Evolutionary conservation across 768 basidiomycete genomes (phyloP).

Genomic region (Macrolepiota albuminosa): DNA sequence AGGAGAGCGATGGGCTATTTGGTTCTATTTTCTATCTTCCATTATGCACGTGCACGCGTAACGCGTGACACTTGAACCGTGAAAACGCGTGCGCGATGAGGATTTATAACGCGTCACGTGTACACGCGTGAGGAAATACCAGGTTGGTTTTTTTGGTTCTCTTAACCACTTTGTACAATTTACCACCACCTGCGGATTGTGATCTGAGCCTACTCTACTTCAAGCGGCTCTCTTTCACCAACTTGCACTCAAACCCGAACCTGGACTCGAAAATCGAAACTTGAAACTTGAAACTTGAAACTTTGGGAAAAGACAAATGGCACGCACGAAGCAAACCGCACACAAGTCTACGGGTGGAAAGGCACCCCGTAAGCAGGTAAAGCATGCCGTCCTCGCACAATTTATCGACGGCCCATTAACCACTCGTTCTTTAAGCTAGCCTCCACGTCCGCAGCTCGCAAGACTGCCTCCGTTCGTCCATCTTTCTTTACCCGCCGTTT

Average conservation of each 20-base stretch:
- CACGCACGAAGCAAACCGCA: constrained; percentile 17
- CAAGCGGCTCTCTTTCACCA: neutral
- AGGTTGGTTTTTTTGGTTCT: neutral
- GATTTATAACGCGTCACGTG: constrained; percentile 11
- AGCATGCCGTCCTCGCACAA: too few relatives aligned
- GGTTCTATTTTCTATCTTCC: neutral
- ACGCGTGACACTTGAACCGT: neutral
- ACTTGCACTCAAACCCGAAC: neutral
- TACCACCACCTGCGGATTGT: too few relatives aligned
- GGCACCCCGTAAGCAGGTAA: constrained; percentile 17
- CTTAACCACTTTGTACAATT: too few relatives aligned
- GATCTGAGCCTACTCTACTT: neutral
- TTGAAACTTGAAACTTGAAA: too few relatives aligned
- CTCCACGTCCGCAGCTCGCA: constrained; percentile 14
- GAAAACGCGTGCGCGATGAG: neutral
- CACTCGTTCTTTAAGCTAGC: too few relatives aligned
- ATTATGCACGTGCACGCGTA: neutral
- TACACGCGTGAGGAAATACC: constrained; percentile 2
- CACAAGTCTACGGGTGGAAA: constrained; percentile 18
- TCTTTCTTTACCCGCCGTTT: neutral
- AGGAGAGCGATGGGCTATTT: too few relatives aligned
- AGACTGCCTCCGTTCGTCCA: constrained; percentile 10
- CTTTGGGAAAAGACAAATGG: constrained; percentile 4
- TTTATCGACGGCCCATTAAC: too few relatives aligned
- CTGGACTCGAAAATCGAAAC: too few relatives aligned